Evolutionary conservation across 164 flowering plant genomes (phyloP).

Genomic region (Tinospora cordifolia): DNA sequence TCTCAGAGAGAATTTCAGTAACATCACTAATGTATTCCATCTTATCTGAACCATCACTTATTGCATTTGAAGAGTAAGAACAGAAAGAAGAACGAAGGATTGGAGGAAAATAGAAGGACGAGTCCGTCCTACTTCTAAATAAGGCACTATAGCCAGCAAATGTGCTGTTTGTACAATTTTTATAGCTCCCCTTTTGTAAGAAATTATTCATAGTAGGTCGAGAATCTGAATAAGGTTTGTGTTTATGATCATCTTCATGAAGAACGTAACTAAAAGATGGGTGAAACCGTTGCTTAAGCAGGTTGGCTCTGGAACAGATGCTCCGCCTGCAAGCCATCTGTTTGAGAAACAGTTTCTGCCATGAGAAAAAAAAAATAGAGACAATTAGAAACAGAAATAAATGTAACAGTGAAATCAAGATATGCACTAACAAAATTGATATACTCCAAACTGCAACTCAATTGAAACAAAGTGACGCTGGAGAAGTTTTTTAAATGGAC

Average conservation of each 20-base stretch:
- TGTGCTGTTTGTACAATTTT: slow-evolving; percentile 16
- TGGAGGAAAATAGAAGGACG: slow-evolving; percentile 8
- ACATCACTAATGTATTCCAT: slow-evolving; percentile 38
- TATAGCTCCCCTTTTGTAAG: slow-evolving; percentile 13
- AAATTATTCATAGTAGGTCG: slow-evolving; percentile 7
- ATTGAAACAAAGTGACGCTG: neutral
- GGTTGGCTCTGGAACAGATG: slow-evolving; percentile 29
- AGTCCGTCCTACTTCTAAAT: slow-evolving; percentile 7
- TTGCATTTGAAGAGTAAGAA: slow-evolving; percentile 42
- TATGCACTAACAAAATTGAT: neutral
- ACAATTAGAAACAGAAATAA: neutral
- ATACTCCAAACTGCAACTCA: neutral
- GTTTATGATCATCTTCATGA: slow-evolving; percentile 30
- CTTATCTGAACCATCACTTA: slow-evolving; percentile 39
- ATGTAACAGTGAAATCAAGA: neutral
- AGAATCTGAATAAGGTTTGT: slow-evolving; percentile 15
- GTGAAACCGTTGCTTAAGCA: slow-evolving; percentile 25
- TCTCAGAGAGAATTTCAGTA: slow-evolving; percentile 38
- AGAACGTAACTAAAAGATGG: slow-evolving; percentile 36
- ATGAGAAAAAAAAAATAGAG: neutral
- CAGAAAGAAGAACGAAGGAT: slow-evolving; percentile 21
- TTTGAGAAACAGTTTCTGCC: neutral
- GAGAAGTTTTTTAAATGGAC: neutral
- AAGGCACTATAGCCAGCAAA: slow-evolving; percentile 15
- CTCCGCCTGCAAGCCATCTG: slow-evolving; percentile 43